Percentiles rank a stretch among this genome's conserved stretches.
Evolutionary conservation across 2,329 filamentous ascomycete species (phyloP).

Genomic region (Colletotrichum incanum): DNA sequence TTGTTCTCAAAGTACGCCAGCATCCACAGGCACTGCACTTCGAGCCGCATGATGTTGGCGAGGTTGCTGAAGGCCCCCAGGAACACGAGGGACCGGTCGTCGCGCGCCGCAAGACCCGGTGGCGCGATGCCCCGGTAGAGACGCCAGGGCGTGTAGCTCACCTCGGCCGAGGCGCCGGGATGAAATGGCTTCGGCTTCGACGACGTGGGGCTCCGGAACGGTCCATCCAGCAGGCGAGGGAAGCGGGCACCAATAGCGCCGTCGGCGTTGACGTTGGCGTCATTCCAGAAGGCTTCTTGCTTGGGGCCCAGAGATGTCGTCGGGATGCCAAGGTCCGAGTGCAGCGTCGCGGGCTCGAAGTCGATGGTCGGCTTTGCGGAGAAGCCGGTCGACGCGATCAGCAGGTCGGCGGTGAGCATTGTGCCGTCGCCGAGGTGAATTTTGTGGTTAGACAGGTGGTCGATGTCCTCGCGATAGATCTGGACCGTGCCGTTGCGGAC

Average conservation of each 20-base stretch:
- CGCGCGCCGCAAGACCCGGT: conserved; percentile 50
- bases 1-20: conserved; percentile 69
- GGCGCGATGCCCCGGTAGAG: conserved; percentile 49
- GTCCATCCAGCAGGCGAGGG: conserved; percentile 41
- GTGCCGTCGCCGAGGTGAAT: conserved; percentile 65
- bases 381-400: conserved; percentile 54
- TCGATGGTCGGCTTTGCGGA: conserved; percentile 45
- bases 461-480: conserved; percentile 70
- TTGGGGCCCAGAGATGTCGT: conserved; percentile 39
- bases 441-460: conserved; percentile 58
- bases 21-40: conserved; percentile 68
- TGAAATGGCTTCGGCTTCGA: conserved; percentile 41
- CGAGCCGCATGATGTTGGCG: conserved; percentile 60
- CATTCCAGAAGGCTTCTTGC: conserved; percentile 42
- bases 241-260: conserved; percentile 37
- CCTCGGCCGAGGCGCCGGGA: conserved; percentile 39
- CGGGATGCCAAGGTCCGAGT: conserved; percentile 45
- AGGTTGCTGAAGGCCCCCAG: conserved; percentile 62
- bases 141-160: conserved; percentile 46
- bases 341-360: conserved; percentile 43
- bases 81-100: conserved; percentile 63
- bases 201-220: conserved; percentile 34
- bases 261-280: conserved; percentile 42
- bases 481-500: conserved; percentile 68
- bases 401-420: conserved; percentile 61